Percentiles rank a stretch among this genome's conserved stretches.
phyloP scores from a whole-genome alignment of 257 asterid species.

The Cinchona pubescens region DNA sequence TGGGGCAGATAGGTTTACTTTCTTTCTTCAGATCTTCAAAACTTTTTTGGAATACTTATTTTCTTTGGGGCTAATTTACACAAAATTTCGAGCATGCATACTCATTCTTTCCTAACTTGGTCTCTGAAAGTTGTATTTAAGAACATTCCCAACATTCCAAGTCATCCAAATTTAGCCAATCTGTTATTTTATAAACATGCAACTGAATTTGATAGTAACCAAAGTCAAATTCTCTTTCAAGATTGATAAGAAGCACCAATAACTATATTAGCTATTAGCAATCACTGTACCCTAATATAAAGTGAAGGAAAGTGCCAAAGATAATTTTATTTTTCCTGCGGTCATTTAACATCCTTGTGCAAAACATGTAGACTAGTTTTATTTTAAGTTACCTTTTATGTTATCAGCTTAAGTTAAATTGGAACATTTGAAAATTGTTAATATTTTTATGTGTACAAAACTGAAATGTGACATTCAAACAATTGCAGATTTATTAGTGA shows the following conservation, averaged over 20 bases:
- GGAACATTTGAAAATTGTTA: background rate
- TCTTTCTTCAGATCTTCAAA: background rate
- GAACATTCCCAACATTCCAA: background rate
- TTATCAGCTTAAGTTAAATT: no score
- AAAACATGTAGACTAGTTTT: background rate
- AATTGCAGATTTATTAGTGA: slow-evolving; percentile 69
- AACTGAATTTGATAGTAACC: background rate
- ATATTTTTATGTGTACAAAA: background rate
- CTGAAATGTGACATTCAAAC: background rate
- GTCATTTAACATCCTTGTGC: no score
- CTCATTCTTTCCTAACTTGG: background rate
- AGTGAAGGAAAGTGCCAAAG: no score
- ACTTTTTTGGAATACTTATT: background rate
- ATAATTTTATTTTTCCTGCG: no score
- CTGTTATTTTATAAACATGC: no score
- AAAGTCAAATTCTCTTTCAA: background rate
- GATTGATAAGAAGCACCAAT: no score
- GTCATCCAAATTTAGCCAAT: background rate
- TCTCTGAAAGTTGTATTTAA: background rate
- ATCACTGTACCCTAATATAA: no score
- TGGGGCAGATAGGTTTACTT: slow-evolving; percentile 68
- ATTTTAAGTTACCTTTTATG: background rate
- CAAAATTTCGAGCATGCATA: background rate
- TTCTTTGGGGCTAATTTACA: background rate
- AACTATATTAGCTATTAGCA: background rate